Conservation (phyloP, 257 asterid genomes). For the Apocynum venetum region DNA sequence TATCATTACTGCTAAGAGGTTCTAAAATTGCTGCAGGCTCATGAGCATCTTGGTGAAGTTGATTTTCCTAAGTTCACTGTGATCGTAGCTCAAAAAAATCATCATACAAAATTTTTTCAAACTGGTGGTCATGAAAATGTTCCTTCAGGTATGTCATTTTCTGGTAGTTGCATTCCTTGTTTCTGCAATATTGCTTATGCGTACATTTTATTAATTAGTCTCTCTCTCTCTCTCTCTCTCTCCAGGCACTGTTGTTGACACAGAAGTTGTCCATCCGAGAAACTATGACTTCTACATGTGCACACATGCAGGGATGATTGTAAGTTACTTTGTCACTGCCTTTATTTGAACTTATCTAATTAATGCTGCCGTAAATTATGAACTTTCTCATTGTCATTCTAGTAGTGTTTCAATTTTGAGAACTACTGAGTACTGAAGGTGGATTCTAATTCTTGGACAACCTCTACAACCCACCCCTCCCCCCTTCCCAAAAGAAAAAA, state of each 20-base stretch:
- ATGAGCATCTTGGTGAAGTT: slow-evolving; percentile 72
- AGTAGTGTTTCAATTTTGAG: neutral
- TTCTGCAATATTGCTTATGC: neutral
- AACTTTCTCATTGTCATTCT: neutral
- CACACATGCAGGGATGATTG: slow-evolving; percentile 78
- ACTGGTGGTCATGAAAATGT: slow-evolving; percentile 64
- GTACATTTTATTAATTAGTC: slow-evolving; percentile 9
- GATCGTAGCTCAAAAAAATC: slow-evolving; percentile 85
- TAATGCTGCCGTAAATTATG: neutral
- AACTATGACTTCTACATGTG: slow-evolving; percentile 85
- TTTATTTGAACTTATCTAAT: neutral
- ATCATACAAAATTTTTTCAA: slow-evolving; percentile 80
- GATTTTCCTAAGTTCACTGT: slow-evolving; percentile 76
- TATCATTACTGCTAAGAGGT: neutral
- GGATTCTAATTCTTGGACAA: neutral
- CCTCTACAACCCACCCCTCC: neutral
- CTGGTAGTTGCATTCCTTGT: slow-evolving; percentile 3
- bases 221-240: slow-evolving; percentile 15
- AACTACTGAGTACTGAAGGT: neutral
- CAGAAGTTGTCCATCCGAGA: slow-evolving; percentile 71
- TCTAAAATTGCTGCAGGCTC: slow-evolving; percentile 49
- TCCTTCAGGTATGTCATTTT: slow-evolving; percentile 58
- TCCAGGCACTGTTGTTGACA: slow-evolving; percentile 85
- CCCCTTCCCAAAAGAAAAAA: neutral
- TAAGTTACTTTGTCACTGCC: slow-evolving; percentile 34